phyloP scores from a whole-genome alignment of 371 early-diverging fungal genomes.

The Sporodiniella umbellata region DNA sequence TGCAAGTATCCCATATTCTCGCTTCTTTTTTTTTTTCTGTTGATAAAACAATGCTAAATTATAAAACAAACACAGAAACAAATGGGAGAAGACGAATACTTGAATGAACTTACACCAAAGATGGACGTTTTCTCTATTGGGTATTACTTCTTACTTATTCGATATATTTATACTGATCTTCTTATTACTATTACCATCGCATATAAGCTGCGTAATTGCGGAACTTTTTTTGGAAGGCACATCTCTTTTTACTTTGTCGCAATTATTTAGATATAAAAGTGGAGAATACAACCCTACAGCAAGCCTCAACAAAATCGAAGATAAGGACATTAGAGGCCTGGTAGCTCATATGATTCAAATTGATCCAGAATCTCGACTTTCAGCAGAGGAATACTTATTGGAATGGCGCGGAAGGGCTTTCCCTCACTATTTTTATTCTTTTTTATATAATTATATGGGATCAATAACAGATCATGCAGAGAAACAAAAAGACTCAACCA shows the following conservation, averaged over 20 bases:
- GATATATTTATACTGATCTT: neutral
- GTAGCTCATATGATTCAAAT: constrained; percentile 85
- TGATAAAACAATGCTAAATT: neutral
- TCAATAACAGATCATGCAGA: constrained; percentile 57
- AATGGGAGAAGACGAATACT: constrained; percentile 30
- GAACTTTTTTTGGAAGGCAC: constrained; percentile 92
- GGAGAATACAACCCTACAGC: constrained; percentile 71
- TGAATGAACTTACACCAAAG: constrained; percentile 61
- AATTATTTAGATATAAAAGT: constrained; percentile 81
- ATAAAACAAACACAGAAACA: too few relatives aligned
- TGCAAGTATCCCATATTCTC: constrained; percentile 17
- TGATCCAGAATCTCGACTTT: constrained; percentile 68
- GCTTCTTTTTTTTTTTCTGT: neutral
- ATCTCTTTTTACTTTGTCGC: constrained; percentile 85
- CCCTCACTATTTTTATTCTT: constrained; percentile 73
- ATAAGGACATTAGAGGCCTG: constrained; percentile 67
- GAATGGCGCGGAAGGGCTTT: constrained; percentile 81
- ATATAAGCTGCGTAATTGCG: constrained; percentile 93
- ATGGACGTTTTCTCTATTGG: constrained; percentile 97
- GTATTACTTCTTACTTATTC: constrained; percentile 24
- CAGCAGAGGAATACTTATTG: constrained; percentile 69
- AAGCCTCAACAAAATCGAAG: constrained; percentile 79
- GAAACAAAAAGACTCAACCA: constrained; percentile 16
- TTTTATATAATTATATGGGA: constrained; percentile 74
- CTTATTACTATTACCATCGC: too few relatives aligned